A percentile compares a stretch with the other conserved stretches of the same genome.
Evolutionary conservation across 495 filamentous ascomycete genomes (phyloP).

Genomic region (Cryomyces minteri): DNA sequence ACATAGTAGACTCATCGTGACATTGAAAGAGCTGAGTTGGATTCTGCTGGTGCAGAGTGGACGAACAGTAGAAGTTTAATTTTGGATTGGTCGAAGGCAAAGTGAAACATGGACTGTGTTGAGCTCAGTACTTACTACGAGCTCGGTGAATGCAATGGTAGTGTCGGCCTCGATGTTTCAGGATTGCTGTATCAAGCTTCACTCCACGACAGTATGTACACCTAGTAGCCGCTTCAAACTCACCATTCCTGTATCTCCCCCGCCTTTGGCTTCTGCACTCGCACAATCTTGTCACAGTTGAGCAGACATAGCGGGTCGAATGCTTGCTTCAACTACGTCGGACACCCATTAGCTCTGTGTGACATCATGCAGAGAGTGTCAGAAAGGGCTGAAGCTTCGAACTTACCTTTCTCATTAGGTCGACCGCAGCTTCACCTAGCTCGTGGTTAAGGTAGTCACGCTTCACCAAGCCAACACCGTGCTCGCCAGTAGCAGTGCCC

Average conservation of each 20-base stretch:
- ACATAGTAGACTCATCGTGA: too few relatives aligned
- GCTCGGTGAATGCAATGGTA: too few relatives aligned
- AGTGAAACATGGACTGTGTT: too few relatives aligned
- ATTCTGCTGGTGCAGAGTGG: too few relatives aligned
- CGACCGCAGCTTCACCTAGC: conserved; percentile 51
- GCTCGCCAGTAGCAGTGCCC: conserved; percentile 70
- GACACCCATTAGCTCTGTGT: background rate
- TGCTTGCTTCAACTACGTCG: conserved; percentile 43
- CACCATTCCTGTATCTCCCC: conserved; percentile 24
- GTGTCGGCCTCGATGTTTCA: too few relatives aligned
- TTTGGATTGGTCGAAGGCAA: too few relatives aligned
- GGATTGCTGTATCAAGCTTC: too few relatives aligned
- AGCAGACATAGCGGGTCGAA: conserved; percentile 62
- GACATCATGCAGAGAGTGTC: background rate
- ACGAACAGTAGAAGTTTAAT: too few relatives aligned
- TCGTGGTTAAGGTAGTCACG: conserved; percentile 63
- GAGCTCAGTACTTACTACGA: too few relatives aligned
- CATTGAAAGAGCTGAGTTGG: too few relatives aligned
- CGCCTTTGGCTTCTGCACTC: conserved; percentile 20
- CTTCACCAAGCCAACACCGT: conserved; percentile 68
- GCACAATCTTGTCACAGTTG: conserved; percentile 67
- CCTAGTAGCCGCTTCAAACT: background rate
- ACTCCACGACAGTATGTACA: too few relatives aligned
- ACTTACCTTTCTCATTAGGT: conserved; percentile 59
- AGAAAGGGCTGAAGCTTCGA: too few relatives aligned